Evolutionary conservation across 2,329 filamentous ascomycete genomes (phyloP).

Genomic region (Apiospora marii): DNA sequence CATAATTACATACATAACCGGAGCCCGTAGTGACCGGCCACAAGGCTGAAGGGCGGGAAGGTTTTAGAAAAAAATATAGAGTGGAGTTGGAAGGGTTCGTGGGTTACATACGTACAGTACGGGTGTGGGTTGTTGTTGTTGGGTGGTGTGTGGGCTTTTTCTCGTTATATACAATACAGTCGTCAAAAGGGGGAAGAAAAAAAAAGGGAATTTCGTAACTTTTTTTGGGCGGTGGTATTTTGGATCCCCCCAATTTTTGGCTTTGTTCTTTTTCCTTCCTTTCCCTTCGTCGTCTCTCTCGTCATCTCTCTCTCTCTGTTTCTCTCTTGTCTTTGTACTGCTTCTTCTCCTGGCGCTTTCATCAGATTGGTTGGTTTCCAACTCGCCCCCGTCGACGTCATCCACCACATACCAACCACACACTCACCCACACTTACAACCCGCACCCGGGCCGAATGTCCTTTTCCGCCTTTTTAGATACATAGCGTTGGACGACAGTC

Average conservation of each 20-base stretch:
- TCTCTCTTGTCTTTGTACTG: background rate
- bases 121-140: background rate
- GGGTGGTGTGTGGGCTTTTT: background rate
- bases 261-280: background rate
- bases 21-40: background rate
- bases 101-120: conserved; percentile 7
- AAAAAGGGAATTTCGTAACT: conserved; percentile 8
- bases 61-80: background rate
- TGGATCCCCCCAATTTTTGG: background rate
- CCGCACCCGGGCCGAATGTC: background rate
- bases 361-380: background rate
- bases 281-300: background rate
- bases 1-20: background rate
- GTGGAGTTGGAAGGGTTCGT: background rate
- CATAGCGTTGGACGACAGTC: background rate
- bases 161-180: conserved; percentile 12
- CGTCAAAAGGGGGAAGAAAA: background rate
- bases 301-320: background rate
- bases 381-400: background rate
- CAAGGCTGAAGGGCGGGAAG: background rate
- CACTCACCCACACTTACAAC: background rate
- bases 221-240: background rate
- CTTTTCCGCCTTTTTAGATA: background rate
- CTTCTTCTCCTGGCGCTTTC: conserved; percentile 9
- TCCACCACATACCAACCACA: background rate